Conservation (phyloP, 768 basidiomycete species). For the Termitomyces sp. region DNA sequence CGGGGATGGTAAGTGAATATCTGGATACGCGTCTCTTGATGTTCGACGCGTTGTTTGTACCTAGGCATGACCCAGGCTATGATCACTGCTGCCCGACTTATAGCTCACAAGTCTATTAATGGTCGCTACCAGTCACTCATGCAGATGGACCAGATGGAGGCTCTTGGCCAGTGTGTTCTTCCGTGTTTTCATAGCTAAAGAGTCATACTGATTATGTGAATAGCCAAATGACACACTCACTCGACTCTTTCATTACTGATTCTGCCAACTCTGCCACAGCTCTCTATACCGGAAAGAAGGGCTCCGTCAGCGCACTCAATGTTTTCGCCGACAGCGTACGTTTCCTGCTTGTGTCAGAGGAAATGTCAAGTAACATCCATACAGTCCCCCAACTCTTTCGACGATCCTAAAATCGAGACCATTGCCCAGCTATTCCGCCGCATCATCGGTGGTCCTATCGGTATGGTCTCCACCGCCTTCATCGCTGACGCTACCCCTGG, state of each 20-base stretch:
- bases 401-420: slow-evolving; percentile 43
- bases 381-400: slow-evolving; percentile 36
- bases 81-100: slow-evolving; percentile 44
- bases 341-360: background rate
- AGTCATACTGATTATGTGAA: background rate
- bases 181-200: background rate
- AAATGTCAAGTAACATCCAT: background rate
- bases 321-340: slow-evolving; percentile 41
- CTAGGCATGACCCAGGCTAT: slow-evolving; percentile 45
- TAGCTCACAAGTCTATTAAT: slow-evolving; percentile 44
- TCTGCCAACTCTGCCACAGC: slow-evolving; percentile 46
- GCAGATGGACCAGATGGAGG: slow-evolving; percentile 47
- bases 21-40: background rate
- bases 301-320: slow-evolving; percentile 36
- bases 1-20: slow-evolving; percentile 33
- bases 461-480: slow-evolving; percentile 43
- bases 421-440: slow-evolving; percentile 43
- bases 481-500: slow-evolving; percentile 44
- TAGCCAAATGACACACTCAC: slow-evolving; percentile 46
- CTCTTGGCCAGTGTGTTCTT: slow-evolving; percentile 34
- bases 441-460: slow-evolving; percentile 34
- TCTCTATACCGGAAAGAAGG: slow-evolving; percentile 42
- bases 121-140: slow-evolving; percentile 42
- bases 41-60: background rate
- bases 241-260: slow-evolving; percentile 46